Evolutionary conservation across 352 stramenopile genomes (phyloP).

Genomic region (Phytophthora rubi): DNA sequence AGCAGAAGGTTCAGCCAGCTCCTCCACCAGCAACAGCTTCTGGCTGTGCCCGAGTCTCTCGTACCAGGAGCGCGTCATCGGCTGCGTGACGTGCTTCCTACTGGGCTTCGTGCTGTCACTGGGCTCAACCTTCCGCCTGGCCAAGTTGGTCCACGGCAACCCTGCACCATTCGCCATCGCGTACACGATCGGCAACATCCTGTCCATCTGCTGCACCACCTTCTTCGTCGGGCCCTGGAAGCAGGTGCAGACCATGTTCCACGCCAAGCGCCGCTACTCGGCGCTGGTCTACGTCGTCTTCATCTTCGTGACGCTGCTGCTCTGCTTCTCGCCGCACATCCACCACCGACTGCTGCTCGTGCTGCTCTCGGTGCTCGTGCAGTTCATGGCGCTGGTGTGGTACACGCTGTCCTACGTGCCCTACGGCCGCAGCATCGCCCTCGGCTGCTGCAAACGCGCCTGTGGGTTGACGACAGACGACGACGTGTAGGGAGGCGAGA

Average conservation of each 20-base stretch:
- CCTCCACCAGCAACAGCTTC: slow-evolving; percentile 37
- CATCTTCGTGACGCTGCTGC: slow-evolving; percentile 74
- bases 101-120: slow-evolving; percentile 84
- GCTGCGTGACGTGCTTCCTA: slow-evolving; percentile 80
- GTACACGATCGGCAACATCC: slow-evolving; percentile 88
- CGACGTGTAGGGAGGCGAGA: slow-evolving; percentile 41
- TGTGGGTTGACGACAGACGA: slow-evolving; percentile 56
- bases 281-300: slow-evolving; percentile 80
- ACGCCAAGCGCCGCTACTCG: slow-evolving; percentile 73
- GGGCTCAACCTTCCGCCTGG: slow-evolving; percentile 83
- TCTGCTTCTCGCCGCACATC: slow-evolving; percentile 77
- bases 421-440: slow-evolving; percentile 78
- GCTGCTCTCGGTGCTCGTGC: slow-evolving; percentile 73
- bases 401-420: slow-evolving; percentile 91
- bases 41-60: slow-evolving; percentile 73
- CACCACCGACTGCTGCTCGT: slow-evolving; percentile 76
- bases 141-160: slow-evolving; percentile 76
- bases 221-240: slow-evolving; percentile 89
- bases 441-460: slow-evolving; percentile 71
- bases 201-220: slow-evolving; percentile 81
- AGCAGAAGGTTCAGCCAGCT: slow-evolving; percentile 34
- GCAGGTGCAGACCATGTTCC: slow-evolving; percentile 87
- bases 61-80: slow-evolving; percentile 88
- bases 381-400: slow-evolving; percentile 85
- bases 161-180: slow-evolving; percentile 84